Base-by-base conservation (phyloP, 192 early-diverging fungal genomes). In the Backusella tarrabulga region DNA sequence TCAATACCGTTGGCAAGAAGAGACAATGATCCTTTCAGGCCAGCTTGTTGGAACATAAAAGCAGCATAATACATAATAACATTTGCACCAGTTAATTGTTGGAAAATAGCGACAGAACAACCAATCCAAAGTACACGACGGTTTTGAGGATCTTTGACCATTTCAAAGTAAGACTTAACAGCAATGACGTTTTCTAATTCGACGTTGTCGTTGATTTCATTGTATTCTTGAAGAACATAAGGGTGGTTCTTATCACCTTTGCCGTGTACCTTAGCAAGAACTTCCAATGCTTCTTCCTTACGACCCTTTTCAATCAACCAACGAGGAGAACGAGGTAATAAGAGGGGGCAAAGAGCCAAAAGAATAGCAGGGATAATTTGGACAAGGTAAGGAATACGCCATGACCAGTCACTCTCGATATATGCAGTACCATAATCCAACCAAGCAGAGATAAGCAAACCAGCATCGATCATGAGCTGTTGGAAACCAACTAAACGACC, bases 1-100 rank as follows among this genome's bases (percentile, higher is more conserved):
- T 88, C 90, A 67, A 87, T 77, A 63, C 87, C 81, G 70, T 88
- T 84, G 52, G 88, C 80, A 46, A 88, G 83, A 56, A 77, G 34
- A 68, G 81, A 82, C 9, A 26, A 40, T 29, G 75, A 41, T n/a
- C 79, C 63, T 34, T 56, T 0, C n/a, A 76, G 34, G 41, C 67
- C 76, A 40, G 85, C 79, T 68, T 88, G 86, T 77, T 83, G 76
- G 76, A 91, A 89, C 44, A 90, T 87, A 0, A 83, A 78, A 1
- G 89, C 75, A 34, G 87, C 87, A 78, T 88, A 93, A 86, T 95
- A 95, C 87, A 96, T 87, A 41, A 93, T 88, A 54, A 91, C 88
- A 80, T 95, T 96, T 78, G 93, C 90, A 60, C 94, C 95, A 8
- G 92, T 95, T n/a, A 91, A 81, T 83, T 95, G 94, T 75, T 94